These are phyloP conservation scores for Lindgomyces ingoldianus DNA, from an alignment of 495 filamentous ascomycete species.

Conservation along the genomic window DNA sequence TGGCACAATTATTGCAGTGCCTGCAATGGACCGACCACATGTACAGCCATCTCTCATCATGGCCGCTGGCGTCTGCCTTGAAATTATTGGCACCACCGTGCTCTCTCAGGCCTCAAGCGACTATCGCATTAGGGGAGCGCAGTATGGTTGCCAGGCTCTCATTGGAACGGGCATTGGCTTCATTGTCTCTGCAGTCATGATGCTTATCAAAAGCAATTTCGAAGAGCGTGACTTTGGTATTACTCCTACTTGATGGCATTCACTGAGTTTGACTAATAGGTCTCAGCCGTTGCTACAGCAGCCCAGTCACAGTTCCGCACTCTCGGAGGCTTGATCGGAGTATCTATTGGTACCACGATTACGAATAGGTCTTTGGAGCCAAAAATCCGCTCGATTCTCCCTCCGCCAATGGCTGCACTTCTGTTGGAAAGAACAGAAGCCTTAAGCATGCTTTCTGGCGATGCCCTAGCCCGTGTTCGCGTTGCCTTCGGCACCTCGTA, in stretches of 20 bases:
- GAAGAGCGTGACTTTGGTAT: slow-evolving; percentile 1
- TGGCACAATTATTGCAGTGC: not conserved
- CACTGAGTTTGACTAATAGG: not conserved
- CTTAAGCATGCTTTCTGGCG: not conserved
- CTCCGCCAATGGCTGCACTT: not conserved
- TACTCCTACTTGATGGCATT: not conserved
- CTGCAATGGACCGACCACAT: not conserved
- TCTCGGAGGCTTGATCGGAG: not conserved
- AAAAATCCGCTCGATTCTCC: not conserved
- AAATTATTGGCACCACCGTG: not conserved
- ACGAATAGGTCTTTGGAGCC: not conserved
- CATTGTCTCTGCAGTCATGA: not conserved
- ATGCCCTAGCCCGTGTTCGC: not conserved
- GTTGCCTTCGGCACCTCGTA: not conserved
- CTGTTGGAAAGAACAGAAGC: not conserved
- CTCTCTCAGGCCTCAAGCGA: not conserved
- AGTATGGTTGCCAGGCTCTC: slow-evolving; percentile 3
- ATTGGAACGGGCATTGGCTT: slow-evolving; percentile 1
- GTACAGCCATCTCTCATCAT: not conserved
- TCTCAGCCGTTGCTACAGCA: not conserved
- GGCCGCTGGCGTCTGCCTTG: not conserved
- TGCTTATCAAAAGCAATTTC: not conserved
- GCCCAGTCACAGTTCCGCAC: not conserved
- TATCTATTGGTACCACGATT: not conserved
- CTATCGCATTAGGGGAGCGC: not conserved